Percentiles rank a stretch among this genome's conserved stretches.
Evolutionary conservation across 371 early-diverging fungal species (phyloP).

Genomic region (Zopfochytrium polystomum): DNA sequence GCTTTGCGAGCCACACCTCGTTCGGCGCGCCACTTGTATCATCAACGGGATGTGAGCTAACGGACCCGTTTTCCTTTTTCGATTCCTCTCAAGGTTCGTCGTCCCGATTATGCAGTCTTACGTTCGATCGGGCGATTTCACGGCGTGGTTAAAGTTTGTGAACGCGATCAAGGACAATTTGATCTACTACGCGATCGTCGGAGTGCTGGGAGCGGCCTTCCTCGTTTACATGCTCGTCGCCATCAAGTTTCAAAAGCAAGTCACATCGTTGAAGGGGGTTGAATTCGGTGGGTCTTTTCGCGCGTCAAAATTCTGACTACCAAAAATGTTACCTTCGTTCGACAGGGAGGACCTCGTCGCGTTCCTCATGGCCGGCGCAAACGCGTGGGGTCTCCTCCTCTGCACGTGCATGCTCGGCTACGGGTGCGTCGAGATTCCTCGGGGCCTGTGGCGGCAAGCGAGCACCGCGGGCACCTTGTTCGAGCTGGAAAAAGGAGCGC

Average conservation of each 20-base stretch:
- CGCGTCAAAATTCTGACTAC: not conserved
- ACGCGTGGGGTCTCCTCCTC: slow-evolving; percentile 88
- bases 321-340: not conserved
- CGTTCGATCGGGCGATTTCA: slow-evolving; percentile 82
- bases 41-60: too few species aligned
- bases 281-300: not conserved
- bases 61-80: too few species aligned
- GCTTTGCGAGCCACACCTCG: slow-evolving; percentile 21
- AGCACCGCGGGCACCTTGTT: slow-evolving; percentile 56
- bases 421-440: slow-evolving; percentile 86
- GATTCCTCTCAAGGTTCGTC: slow-evolving; percentile 58
- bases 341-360: slow-evolving; percentile 65
- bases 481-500: slow-evolving; percentile 67
- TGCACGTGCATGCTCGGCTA: slow-evolving; percentile 87
- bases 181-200: slow-evolving; percentile 71
- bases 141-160: slow-evolving; percentile 56
- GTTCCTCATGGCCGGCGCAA: slow-evolving; percentile 87
- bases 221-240: slow-evolving; percentile 64
- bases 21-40: slow-evolving; percentile 4
- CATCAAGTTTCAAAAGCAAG: slow-evolving; percentile 41
- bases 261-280: not conserved
- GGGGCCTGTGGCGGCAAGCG: slow-evolving; percentile 75
- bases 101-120: slow-evolving; percentile 84
- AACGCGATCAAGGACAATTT: slow-evolving; percentile 75
- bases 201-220: slow-evolving; percentile 55